These are phyloP conservation scores for Penicillium sp. DNA, from an alignment of 2,329 filamentous ascomycete species.

Conservation along the genomic window DNA sequence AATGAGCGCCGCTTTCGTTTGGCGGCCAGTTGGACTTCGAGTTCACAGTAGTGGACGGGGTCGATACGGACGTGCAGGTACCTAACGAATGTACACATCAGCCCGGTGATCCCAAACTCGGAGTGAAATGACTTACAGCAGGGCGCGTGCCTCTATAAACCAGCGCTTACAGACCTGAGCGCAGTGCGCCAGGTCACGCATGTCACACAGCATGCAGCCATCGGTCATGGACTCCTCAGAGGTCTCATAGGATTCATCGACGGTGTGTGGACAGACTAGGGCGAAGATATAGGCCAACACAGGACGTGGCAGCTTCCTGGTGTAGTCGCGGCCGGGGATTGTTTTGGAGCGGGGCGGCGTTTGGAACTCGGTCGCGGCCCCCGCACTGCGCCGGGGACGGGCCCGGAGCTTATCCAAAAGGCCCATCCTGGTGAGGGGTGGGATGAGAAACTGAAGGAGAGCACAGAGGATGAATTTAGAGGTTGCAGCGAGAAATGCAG, in stretches of 20 bases:
- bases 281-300: slow-evolving; percentile 75
- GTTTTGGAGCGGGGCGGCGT: slow-evolving; percentile 22
- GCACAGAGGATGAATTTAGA: not conserved
- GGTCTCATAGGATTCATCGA: slow-evolving; percentile 73
- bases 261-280: slow-evolving; percentile 77
- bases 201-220: slow-evolving; percentile 89
- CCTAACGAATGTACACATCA: slow-evolving; percentile 45
- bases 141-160: slow-evolving; percentile 56
- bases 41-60: slow-evolving; percentile 88
- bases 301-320: slow-evolving; percentile 61
- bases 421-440: slow-evolving; percentile 26
- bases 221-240: slow-evolving; percentile 78
- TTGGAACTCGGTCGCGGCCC: slow-evolving; percentile 21
- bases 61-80: slow-evolving; percentile 92
- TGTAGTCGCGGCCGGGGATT: slow-evolving; percentile 29
- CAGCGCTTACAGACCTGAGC: slow-evolving; percentile 72
- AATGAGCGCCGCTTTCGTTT: slow-evolving; percentile 71
- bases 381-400: slow-evolving; percentile 31
- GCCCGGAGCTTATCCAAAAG: slow-evolving; percentile 31
- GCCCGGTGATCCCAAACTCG: not conserved
- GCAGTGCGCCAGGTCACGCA: slow-evolving; percentile 82
- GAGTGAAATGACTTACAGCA: slow-evolving; percentile 56
- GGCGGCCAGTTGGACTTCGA: slow-evolving; percentile 77
- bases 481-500: slow-evolving; percentile 5
- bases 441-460: not conserved